Base-by-base conservation (phyloP, 2,329 filamentous ascomycete genomes). In the Botrytis sinoallii region DNA sequence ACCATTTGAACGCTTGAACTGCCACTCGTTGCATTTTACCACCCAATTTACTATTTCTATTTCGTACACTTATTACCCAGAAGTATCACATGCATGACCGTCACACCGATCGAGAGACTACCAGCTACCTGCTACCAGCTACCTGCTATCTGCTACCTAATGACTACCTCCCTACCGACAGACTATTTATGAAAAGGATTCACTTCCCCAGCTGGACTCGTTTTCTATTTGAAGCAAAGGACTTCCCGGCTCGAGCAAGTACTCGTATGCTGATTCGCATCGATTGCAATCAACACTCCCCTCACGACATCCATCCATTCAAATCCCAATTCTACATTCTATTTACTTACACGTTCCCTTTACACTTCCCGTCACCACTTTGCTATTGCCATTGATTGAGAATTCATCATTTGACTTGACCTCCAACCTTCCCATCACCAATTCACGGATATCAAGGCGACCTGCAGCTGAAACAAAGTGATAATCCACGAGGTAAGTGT, bases 401-500 rank as follows among this genome's bases (percentile, higher is more conserved):
- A n/a, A 67, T 9, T 40, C 32, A 55, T 67, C 46, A 67, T 44
- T 70, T 59, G 38, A 70, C 67, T 44, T 59, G 67, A 16, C n/a
- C 4, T 44, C 42, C 25, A 14, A 42, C 38, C 52, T 59, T 25
- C 29, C 25, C 16, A 22, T 40, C 46, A 67, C 46, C 46, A 67
- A 55, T 29, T 22, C 46, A 63, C 68, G 68, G 68, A 48, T 61
- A 59, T n/a, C 52, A 42, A 71, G 69, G 59, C 40, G n/a, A 52
- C 59, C 69, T 65, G 59, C 69, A 71, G 55, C 69, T 55, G 69
- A 64, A 71, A 64, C 44, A 4, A 64, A 32, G 59, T 29, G 42
- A 52, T 38, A 18, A 35, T 68, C 20, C 70, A 72, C 70, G 70
- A 69, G 71, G 71, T 72, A 32, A 68, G 71, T 48, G 71, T 72